phyloP scores from a whole-genome alignment of 2,329 filamentous ascomycete species.

The Massarina eburnea region DNA sequence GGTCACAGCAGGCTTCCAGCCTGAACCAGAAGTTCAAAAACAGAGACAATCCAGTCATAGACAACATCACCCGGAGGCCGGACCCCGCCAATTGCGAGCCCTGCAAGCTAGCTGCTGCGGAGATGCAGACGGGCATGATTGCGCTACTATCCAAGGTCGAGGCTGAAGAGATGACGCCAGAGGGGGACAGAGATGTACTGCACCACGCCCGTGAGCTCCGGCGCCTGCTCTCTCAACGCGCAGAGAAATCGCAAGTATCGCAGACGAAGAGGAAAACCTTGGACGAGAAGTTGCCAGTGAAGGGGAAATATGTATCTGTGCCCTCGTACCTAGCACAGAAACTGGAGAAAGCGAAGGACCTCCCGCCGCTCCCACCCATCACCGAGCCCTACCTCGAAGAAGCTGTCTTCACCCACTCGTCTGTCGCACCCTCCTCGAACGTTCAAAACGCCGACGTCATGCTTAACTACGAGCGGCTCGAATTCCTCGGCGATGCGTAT shows the following conservation, averaged over 20 bases:
- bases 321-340: conserved; percentile 31
- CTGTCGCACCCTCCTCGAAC: conserved; percentile 25
- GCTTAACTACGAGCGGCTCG: conserved; percentile 79
- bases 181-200: conserved; percentile 28
- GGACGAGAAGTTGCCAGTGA: conserved; percentile 30
- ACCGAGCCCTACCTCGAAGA: conserved; percentile 60
- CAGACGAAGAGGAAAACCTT: conserved; percentile 48
- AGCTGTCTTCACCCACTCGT: conserved; percentile 69
- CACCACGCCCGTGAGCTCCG: conserved; percentile 33
- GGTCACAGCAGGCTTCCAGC: background rate
- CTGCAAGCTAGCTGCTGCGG: conserved; percentile 17
- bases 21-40: conserved; percentile 2
- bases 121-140: conserved; percentile 34
- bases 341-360: conserved; percentile 32
- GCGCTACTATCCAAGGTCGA: conserved; percentile 34
- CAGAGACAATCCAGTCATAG: conserved; percentile 9
- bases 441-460: conserved; percentile 21
- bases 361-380: conserved; percentile 65
- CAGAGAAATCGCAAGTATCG: conserved; percentile 48
- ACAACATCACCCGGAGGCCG: conserved; percentile 10
- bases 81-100: conserved; percentile 16
- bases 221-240: conserved; percentile 21
- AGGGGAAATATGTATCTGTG: conserved; percentile 18
- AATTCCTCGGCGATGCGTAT: conserved; percentile 88
- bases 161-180: conserved; percentile 24